phyloP scores from a whole-genome alignment of 768 basidiomycete genomes.

The Phaffia tasmanica region DNA sequence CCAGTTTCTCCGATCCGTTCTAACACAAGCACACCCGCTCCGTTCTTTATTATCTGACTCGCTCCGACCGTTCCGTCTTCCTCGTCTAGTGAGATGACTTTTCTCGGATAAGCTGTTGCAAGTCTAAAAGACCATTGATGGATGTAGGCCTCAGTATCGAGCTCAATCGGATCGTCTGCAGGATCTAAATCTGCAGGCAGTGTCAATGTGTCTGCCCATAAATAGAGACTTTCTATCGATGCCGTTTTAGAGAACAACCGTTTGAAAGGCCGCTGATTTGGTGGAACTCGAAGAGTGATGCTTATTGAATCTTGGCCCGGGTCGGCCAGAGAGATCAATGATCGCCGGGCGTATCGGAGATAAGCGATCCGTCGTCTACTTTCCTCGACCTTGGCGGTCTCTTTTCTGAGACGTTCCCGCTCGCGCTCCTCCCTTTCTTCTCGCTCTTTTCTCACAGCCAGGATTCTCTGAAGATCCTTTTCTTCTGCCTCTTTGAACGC shows the following conservation, averaged over 20 bases:
- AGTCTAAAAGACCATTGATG: slow-evolving; percentile 15
- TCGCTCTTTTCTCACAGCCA: slow-evolving; percentile 44
- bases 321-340: background rate
- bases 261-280: slow-evolving; percentile 7
- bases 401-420: slow-evolving; percentile 2
- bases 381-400: slow-evolving; percentile 3
- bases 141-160: background rate
- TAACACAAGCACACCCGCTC: slow-evolving; percentile 18
- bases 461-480: slow-evolving; percentile 58
- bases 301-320: background rate
- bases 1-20: slow-evolving; percentile 10
- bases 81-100: slow-evolving; percentile 3
- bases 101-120: slow-evolving; percentile 23
- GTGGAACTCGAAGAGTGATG: slow-evolving; percentile 18
- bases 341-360: slow-evolving; percentile 8
- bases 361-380: slow-evolving; percentile 4
- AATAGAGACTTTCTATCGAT: slow-evolving; percentile 12
- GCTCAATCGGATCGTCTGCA: background rate
- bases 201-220: slow-evolving; percentile 24
- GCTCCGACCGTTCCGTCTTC: slow-evolving; percentile 16
- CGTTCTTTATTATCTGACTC: slow-evolving; percentile 14
- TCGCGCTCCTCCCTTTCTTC: slow-evolving; percentile 1
- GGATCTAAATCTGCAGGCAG: slow-evolving; percentile 3
- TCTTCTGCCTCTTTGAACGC: slow-evolving; percentile 58
- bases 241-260: background rate